Conservation (phyloP, 441 rosid genomes). For the Cnidoscolus chayamansa region DNA sequence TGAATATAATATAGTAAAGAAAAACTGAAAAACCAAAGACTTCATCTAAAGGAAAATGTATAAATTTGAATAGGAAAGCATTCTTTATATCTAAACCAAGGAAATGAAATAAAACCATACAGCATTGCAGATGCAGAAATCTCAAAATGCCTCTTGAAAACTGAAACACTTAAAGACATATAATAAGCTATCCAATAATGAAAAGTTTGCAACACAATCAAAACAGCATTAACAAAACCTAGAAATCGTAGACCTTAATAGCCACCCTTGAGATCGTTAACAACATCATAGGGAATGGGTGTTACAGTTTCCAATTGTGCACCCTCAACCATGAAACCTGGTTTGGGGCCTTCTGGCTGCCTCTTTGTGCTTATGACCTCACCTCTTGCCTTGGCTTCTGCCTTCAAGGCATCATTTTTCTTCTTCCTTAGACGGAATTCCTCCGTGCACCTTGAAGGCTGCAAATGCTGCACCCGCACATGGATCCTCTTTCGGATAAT, state of each 20-base stretch:
- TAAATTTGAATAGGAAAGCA: background rate
- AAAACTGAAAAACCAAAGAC: background rate
- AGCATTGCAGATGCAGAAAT: background rate
- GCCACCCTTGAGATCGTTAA: constrained; percentile 95
- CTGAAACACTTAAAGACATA: background rate
- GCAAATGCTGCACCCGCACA: constrained; percentile 82
- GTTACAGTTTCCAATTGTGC: constrained; percentile 91
- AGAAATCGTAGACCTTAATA: constrained; percentile 42
- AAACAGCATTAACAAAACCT: constrained; percentile 18
- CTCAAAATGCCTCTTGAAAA: constrained; percentile 11
- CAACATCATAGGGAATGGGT: constrained; percentile 90
- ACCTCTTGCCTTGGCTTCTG: constrained; percentile 79
- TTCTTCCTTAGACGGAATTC: constrained; percentile 68
- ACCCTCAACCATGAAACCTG: constrained; percentile 92
- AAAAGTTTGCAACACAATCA: constrained; percentile 11
- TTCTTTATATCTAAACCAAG: background rate
- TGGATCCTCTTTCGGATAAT: constrained; percentile 86
- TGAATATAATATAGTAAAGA: no score
- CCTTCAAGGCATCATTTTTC: constrained; percentile 72
- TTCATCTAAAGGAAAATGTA: background rate
- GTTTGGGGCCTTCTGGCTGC: constrained; percentile 85
- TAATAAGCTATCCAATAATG: constrained; percentile 13
- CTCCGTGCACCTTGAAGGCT: constrained; percentile 78
- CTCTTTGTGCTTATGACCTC: constrained; percentile 86
- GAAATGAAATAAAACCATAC: background rate